A percentile compares a stretch with the other conserved stretches of the same genome.
These are phyloP conservation scores for Tulasnella sp. DNA, from an alignment of 768 basidiomycete species.

Conservation along the genomic window DNA sequence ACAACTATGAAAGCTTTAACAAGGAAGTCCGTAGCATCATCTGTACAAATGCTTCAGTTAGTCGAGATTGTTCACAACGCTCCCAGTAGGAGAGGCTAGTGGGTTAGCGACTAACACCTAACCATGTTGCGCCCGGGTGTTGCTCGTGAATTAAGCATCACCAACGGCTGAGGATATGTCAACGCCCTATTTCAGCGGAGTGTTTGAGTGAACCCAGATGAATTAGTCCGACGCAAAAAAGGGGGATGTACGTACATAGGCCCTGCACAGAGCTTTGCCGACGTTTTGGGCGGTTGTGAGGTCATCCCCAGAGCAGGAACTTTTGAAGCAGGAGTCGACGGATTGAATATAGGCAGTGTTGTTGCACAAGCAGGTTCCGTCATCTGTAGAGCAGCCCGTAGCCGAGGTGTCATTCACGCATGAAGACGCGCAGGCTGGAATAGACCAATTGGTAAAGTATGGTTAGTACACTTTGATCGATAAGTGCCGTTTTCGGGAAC, in stretches of 20 bases:
- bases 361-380: constrained; percentile 54
- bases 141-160: background rate
- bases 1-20: too few relatives aligned
- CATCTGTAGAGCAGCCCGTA: constrained; percentile 44
- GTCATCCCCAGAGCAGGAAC: background rate
- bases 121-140: too few relatives aligned
- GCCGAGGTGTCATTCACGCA: background rate
- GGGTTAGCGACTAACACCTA: too few relatives aligned
- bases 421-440: background rate
- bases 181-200: background rate
- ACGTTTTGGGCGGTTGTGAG: background rate
- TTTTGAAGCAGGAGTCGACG: background rate
- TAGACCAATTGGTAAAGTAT: background rate
- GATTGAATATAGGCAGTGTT: constrained; percentile 29
- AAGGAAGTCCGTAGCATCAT: too few relatives aligned
- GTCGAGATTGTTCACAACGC: too few relatives aligned
- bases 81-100: too few relatives aligned
- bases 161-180: background rate
- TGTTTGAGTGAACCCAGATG: background rate
- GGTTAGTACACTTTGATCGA: background rate
- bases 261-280: background rate
- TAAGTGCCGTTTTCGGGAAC: too few relatives aligned
- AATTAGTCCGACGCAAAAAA: background rate
- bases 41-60: too few relatives aligned
- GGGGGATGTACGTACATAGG: constrained; percentile 15